A percentile compares a stretch with the other conserved stretches of the same genome.
Evolutionary conservation across 495 filamentous ascomycete species (phyloP).

Genomic region (Opeltia flavorubescens): DNA sequence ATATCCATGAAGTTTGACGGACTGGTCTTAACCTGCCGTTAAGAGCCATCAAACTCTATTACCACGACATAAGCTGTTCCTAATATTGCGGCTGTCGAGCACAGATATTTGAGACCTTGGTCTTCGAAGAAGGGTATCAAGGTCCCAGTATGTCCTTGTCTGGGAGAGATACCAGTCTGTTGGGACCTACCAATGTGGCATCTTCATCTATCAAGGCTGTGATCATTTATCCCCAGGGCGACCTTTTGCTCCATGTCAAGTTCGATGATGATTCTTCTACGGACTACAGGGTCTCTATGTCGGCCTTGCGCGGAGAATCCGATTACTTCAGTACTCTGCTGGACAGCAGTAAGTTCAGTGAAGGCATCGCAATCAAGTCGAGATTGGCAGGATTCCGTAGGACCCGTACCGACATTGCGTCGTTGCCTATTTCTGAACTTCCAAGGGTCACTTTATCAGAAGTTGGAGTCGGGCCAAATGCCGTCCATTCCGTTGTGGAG

Average conservation of each 20-base stretch:
- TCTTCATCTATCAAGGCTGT: not conserved
- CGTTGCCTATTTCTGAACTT: conserved; percentile 5
- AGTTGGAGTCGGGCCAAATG: not conserved
- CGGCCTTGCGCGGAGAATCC: conserved; percentile 4
- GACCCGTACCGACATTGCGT: not conserved
- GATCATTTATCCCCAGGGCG: conserved; percentile 3
- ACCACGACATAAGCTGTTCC: not conserved
- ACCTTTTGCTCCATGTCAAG: conserved; percentile 3
- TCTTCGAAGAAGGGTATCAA: no score
- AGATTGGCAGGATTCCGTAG: conserved; percentile 3
- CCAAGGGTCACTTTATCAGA: conserved; percentile 10
- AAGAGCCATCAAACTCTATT: not conserved
- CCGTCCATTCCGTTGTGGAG: not conserved
- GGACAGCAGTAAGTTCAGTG: conserved; percentile 33
- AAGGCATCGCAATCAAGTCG: conserved; percentile 21
- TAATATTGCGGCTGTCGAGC: no score
- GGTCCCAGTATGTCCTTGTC: not conserved
- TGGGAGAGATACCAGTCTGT: not conserved
- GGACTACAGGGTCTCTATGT: conserved; percentile 8
- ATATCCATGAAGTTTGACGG: conserved; percentile 10
- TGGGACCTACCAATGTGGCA: not conserved
- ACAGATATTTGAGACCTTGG: no score
- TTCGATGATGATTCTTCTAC: not conserved
- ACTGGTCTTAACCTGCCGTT: not conserved
- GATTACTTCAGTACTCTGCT: conserved; percentile 33